Evolutionary conservation across 495 filamentous ascomycete genomes (phyloP).

Genomic region (Penicillium verhagenii): DNA sequence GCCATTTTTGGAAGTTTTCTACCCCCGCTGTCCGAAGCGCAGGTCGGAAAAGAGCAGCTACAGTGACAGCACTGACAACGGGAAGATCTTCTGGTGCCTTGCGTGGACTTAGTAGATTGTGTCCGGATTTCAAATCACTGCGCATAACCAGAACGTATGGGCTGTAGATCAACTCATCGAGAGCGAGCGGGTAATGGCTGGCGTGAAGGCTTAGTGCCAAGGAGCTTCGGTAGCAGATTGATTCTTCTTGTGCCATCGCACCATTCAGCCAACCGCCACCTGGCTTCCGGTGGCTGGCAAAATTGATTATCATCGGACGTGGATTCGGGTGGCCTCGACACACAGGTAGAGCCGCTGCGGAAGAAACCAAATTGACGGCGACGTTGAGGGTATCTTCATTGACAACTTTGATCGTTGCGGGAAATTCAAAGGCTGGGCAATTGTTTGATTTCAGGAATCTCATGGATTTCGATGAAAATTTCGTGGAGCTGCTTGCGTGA

Average conservation of each 20-base stretch:
- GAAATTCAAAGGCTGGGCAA: background rate
- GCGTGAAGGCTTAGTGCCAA: background rate
- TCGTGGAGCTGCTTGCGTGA: background rate
- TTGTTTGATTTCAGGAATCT: background rate
- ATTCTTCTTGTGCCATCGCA: conserved; percentile 1
- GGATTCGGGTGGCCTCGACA: background rate
- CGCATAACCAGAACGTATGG: background rate
- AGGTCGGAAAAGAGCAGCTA: background rate
- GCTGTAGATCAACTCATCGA: background rate
- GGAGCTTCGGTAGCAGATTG: conserved; percentile 3
- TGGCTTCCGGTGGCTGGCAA: background rate
- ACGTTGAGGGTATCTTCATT: conserved; percentile 1
- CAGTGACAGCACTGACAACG: background rate
- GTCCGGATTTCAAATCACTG: background rate
- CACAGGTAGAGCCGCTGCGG: background rate
- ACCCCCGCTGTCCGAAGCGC: background rate
- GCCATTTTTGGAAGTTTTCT: background rate
- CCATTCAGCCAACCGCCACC: conserved; percentile 2
- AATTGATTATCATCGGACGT: background rate
- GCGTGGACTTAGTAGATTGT: background rate
- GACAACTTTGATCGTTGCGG: background rate
- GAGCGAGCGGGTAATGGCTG: background rate
- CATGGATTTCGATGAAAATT: background rate
- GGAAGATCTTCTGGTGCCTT: background rate
- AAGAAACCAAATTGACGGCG: background rate